These are phyloP conservation scores for Lasiosphaeria ovina DNA, from an alignment of 495 filamentous ascomycete genomes.

Conservation along the genomic window DNA sequence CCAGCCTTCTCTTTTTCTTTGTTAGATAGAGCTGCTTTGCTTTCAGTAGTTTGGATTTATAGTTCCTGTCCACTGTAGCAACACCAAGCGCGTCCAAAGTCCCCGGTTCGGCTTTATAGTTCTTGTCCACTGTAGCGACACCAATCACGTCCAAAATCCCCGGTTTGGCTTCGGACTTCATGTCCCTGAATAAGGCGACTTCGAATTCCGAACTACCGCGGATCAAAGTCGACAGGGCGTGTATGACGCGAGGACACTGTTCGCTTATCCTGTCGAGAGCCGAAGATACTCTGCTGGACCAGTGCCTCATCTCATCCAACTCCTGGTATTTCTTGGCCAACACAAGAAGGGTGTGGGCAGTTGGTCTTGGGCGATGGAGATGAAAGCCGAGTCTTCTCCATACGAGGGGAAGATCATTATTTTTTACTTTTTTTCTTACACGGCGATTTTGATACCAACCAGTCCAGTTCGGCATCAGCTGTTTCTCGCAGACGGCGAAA, in stretches of 20 bases:
- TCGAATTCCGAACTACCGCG: too few species aligned
- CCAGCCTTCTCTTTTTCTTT: too few species aligned
- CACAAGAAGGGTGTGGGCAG: slow-evolving; percentile 38
- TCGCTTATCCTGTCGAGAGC: slow-evolving; percentile 25
- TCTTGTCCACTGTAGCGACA: too few species aligned
- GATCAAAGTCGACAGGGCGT: slow-evolving; percentile 40
- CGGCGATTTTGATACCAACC: slow-evolving; percentile 57
- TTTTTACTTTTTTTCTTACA: slow-evolving; percentile 14
- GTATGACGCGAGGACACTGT: slow-evolving; percentile 28
- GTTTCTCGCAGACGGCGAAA: slow-evolving; percentile 66
- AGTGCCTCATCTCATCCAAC: slow-evolving; percentile 33
- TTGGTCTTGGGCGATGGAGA: slow-evolving; percentile 36
- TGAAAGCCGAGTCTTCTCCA: slow-evolving; percentile 29
- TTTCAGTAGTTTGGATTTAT: too few species aligned
- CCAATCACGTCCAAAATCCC: too few species aligned
- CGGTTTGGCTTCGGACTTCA: too few species aligned
- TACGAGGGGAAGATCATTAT: slow-evolving; percentile 32
- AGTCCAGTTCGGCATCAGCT: slow-evolving; percentile 71
- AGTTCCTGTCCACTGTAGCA: too few species aligned
- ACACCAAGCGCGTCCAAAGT: too few species aligned
- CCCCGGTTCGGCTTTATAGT: too few species aligned
- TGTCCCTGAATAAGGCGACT: too few species aligned
- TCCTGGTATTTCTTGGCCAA: slow-evolving; percentile 41
- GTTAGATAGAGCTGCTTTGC: too few species aligned
- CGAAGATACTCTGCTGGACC: slow-evolving; percentile 30